phyloP scores from a whole-genome alignment of 1,139 yeast genomes.

The Wickerhamomyces sp. region DNA sequence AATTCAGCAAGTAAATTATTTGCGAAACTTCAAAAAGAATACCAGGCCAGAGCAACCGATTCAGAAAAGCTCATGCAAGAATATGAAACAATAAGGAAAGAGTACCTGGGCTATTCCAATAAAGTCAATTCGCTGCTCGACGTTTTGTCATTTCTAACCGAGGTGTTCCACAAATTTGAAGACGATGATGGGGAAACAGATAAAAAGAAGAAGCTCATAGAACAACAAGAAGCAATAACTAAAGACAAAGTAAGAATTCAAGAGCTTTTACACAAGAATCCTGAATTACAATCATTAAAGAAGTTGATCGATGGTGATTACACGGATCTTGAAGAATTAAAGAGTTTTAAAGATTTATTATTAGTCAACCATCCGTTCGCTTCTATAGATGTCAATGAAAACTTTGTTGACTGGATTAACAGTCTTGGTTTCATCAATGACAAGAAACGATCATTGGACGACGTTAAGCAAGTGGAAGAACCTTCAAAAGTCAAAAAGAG shows the following conservation, averaged over 20 bases:
- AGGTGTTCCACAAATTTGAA: background rate
- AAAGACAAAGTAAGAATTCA: background rate
- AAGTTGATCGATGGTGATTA: background rate
- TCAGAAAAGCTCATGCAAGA: background rate
- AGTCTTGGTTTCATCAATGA: conserved; percentile 1
- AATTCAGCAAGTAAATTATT: background rate
- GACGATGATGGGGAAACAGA: background rate
- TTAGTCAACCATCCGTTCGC: background rate
- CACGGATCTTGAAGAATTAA: background rate
- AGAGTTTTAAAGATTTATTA: background rate
- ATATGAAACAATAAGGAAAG: background rate
- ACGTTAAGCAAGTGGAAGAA: background rate
- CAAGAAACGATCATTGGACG: background rate
- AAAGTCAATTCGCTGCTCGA: background rate
- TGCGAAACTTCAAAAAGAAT: conserved; percentile 1
- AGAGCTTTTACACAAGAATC: background rate
- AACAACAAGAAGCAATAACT: background rate
- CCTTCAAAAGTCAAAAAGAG: background rate
- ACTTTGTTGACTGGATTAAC: background rate
- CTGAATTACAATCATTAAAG: background rate
- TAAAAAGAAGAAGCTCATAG: background rate
- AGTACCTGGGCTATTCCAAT: background rate
- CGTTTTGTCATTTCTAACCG: background rate
- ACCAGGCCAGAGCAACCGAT: background rate
- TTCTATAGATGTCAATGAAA: background rate